A percentile compares a stretch with the other conserved stretches of the same genome.
These are phyloP conservation scores for Dipteronia sinensis DNA, from an alignment of 345 rosid genomes.

Conservation along the genomic window DNA sequence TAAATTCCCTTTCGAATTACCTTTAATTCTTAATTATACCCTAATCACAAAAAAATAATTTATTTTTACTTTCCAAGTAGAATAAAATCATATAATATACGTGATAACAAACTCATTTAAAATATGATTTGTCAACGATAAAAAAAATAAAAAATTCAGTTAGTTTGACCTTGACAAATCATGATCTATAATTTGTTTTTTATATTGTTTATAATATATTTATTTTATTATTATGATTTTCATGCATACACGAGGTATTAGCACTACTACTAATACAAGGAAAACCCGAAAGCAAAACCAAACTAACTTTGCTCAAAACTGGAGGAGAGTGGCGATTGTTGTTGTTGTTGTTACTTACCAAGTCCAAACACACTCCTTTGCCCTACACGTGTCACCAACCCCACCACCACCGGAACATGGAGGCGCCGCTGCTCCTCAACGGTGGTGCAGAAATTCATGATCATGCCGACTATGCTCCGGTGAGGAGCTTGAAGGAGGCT, in stretches of 20 bases:
- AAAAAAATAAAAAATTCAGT: no score
- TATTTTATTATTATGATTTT: background rate
- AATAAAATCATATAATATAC: no score
- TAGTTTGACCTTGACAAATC: no score
- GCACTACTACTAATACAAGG: background rate
- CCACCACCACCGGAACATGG: conserved; percentile 40
- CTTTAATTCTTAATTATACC: no score
- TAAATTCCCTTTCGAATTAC: no score
- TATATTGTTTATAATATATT: no score
- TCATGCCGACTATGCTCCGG: conserved; percentile 47
- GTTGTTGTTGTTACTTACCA: background rate
- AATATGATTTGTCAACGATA: no score
- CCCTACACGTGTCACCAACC: background rate
- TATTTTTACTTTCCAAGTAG: no score
- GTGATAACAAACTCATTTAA: no score
- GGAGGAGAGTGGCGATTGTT: background rate
- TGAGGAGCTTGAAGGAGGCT: conserved; percentile 38
- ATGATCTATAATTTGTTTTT: no score
- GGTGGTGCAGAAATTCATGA: conserved; percentile 28
- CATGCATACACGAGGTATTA: background rate
- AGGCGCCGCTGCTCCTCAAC: conserved; percentile 48
- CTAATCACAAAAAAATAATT: no score
- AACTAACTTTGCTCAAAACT: background rate
- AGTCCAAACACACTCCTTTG: background rate
- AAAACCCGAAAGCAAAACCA: background rate